Base-by-base conservation (phyloP, 768 basidiomycete species). In the Pisolithus sp. region DNA sequence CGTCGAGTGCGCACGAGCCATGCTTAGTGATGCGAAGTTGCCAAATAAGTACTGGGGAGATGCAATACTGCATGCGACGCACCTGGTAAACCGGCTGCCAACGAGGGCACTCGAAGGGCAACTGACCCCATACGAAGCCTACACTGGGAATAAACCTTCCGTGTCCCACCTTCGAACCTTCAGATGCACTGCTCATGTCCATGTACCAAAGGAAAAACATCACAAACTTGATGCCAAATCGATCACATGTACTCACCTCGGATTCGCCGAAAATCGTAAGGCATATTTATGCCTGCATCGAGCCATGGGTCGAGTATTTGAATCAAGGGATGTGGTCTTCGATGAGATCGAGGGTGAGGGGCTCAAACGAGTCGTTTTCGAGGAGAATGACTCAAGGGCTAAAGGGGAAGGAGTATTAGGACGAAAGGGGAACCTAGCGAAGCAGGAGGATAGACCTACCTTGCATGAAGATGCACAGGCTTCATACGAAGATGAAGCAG, bases 161-260 rank as follows among this genome's bases (percentile, higher is more conserved):
- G 44, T 69, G 24, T 37, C 31, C 5, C 34, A 58, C 38, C 45
- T 63, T 7, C 49, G 52, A 8, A 46, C 54, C 18, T 56, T 60
- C 47, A 64, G 68, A 4, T 69, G 65, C 47, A 41, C 51, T 10
- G 64, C 60, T 2, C 63, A 62, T 44, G 63, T 60, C 13, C 60
- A 58, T 48, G 56, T 62, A 20, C 63, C 40, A 23, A 58, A 63
- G 46, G 56, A 68, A 24, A 45, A 45, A 37, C 15, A 37, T 15
- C 37, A 31, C 31, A 50, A 50, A 31, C 49, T 50, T 20, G 42
- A 43, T 31, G 40, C 28, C 7, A 50, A 50, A 31, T 34, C 41
- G 15, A 24, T 50, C 3, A 31, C 18, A 15, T 51, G 50, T 24
- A 39, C 20, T 5, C 31, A 28, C 37, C 21, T 51, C 7, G 31